phyloP scores from a whole-genome alignment of 2,329 filamentous ascomycete species.

The Trichoderma gracile region DNA sequence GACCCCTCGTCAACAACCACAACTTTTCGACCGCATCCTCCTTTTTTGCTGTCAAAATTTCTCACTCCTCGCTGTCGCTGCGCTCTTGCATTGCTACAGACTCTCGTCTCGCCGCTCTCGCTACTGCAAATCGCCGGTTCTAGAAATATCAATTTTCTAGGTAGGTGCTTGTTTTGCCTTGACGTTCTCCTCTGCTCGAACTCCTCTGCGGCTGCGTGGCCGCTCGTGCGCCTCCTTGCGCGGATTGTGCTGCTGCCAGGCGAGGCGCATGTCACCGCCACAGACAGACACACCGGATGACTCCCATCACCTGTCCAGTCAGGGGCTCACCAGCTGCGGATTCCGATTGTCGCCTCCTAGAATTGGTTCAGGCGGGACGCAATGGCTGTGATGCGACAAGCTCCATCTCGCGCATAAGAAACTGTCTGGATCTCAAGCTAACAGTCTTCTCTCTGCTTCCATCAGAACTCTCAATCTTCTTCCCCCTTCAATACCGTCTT shows the following conservation, averaged over 20 bases:
- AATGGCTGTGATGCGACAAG: not conserved
- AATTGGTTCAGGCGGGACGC: not conserved
- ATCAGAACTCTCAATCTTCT: not conserved
- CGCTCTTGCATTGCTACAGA: not conserved
- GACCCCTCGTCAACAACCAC: conserved; percentile 23
- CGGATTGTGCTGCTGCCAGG: not conserved
- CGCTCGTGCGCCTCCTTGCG: not conserved
- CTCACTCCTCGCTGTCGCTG: not conserved
- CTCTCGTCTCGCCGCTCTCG: not conserved
- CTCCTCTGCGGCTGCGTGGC: not conserved
- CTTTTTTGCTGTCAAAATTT: not conserved
- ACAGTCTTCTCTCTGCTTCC: conserved; percentile 2
- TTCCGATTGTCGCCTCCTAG: not conserved
- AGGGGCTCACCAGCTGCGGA: not conserved
- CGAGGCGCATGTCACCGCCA: conserved; percentile 20
- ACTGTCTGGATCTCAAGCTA: not conserved
- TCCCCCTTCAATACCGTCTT: conserved; percentile 16
- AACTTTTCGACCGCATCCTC: conserved; percentile 21
- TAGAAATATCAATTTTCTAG: conserved; percentile 11
- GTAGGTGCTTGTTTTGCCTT: not conserved
- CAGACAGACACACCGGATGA: conserved; percentile 1
- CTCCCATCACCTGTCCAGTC: not conserved
- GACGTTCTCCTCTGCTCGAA: not conserved
- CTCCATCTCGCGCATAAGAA: not conserved
- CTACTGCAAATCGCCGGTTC: not conserved